phyloP scores from a whole-genome alignment of 441 rosid species.

The Mallotus repandus region DNA sequence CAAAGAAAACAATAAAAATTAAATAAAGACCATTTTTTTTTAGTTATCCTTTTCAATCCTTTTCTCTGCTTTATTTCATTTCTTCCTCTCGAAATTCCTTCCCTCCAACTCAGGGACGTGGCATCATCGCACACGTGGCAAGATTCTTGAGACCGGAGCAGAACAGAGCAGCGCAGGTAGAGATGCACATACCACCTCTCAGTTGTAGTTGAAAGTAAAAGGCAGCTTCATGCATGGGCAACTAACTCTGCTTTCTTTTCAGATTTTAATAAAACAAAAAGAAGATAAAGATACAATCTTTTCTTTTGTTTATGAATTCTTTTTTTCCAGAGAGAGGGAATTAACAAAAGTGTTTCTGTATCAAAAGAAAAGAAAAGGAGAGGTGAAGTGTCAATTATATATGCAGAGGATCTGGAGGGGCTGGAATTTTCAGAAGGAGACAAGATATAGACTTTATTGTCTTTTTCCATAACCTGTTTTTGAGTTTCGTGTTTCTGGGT shows the following conservation, averaged over 20 bases:
- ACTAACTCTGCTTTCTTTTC: not conserved
- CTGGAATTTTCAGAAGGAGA: slow-evolving; percentile 17
- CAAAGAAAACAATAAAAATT: no score
- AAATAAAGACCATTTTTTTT: no score
- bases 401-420: slow-evolving; percentile 3
- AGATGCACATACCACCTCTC: not conserved
- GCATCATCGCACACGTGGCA: slow-evolving; percentile 2
- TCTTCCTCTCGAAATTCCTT: not conserved
- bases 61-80: no score
- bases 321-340: not conserved
- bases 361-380: slow-evolving; percentile 3
- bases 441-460: slow-evolving; percentile 7
- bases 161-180: not conserved
- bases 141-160: slow-evolving; percentile 2
- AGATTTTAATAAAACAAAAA: not conserved
- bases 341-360: not conserved
- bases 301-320: not conserved
- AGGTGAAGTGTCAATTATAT: slow-evolving; percentile 23
- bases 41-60: not conserved
- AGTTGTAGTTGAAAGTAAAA: slow-evolving; percentile 19
- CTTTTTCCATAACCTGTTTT: not conserved
- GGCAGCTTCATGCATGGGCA: slow-evolving; percentile 17
- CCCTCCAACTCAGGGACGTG: not conserved
- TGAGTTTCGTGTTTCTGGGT: not conserved
- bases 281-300: not conserved